Evolutionary conservation across 306 rosid species (phyloP), one percentile per base, ranked within the genome.

Genomic region (Cyamopsis tetragonoloba): DNA sequence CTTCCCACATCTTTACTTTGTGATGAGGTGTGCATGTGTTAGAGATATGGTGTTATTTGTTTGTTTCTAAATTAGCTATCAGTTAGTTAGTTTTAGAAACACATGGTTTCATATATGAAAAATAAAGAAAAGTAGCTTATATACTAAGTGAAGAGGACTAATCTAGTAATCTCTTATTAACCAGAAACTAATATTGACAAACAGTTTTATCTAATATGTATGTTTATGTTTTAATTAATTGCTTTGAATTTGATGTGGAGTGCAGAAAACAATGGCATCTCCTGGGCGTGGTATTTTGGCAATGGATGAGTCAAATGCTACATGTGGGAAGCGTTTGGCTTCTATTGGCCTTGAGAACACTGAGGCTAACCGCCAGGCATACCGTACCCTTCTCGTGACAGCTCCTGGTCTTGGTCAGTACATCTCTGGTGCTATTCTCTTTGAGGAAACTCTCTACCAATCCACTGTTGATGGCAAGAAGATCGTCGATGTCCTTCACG

Each of bases 281-380:
- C 96, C 97, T 1, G 97, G 97, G 47, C 95, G 91, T 66, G 97
- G 97, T 14, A 91, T 91, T 35, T 78, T 91, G 92, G 97, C 97
- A 18, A 91, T 91, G 97, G 97, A 91, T 28, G 97, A 91, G 79
- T 91, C 97, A 0, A 91, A 91, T 59, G 97, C 97, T 7, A 91
- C 97, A 10, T 84, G 91, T 19, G 97, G 97, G 61, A 91, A 91
- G 86, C 92, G 97, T 71, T 72, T 91, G 66, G 97, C 93, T 10
- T 91, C 97, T n/a, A 88, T 91, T 55, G 97, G 97, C 48, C 41
- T 91, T 14, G 97, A 91, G 83, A 91, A 91, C 89, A 91, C 97
- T 0, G 97, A 91, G 68, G 91, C 82, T 37, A 91, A 91, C 84
- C 92, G 97, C 74, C 97, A 91, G 58, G 97, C 97, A 15, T 91